These are phyloP conservation scores for Corylus heterophylla DNA, from an alignment of 306 rosid genomes.

Conservation along the genomic window DNA sequence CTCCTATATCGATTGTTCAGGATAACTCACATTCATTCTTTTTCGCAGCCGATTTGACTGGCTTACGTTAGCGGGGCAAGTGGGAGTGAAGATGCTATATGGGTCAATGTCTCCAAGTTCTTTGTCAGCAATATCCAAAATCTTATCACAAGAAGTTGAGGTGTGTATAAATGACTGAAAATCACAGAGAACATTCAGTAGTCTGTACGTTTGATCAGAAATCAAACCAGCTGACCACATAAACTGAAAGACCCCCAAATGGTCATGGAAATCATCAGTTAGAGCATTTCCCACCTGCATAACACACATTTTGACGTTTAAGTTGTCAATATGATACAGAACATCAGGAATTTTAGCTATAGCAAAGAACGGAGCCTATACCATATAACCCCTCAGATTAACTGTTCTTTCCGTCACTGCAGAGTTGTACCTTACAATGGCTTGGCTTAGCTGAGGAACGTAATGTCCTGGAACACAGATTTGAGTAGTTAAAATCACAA, in stretches of 20 bases:
- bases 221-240: slow-evolving; percentile 91
- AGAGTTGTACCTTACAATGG: slow-evolving; percentile 61
- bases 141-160: slow-evolving; percentile 52
- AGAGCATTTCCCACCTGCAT: slow-evolving; percentile 96
- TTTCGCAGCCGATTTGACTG: slow-evolving; percentile 50
- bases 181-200: slow-evolving; percentile 57
- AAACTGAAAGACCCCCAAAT: slow-evolving; percentile 71
- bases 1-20: not conserved
- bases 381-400: slow-evolving; percentile 89
- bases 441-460: slow-evolving; percentile 94
- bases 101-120: slow-evolving; percentile 78
- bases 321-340: slow-evolving; percentile 14
- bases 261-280: slow-evolving; percentile 76
- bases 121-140: slow-evolving; percentile 41
- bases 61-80: slow-evolving; percentile 52
- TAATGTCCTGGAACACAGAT: slow-evolving; percentile 72
- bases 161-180: slow-evolving; percentile 49
- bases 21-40: slow-evolving; percentile 63
- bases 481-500: slow-evolving; percentile 17
- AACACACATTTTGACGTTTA: slow-evolving; percentile 19
- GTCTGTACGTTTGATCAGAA: slow-evolving; percentile 80
- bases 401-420: slow-evolving; percentile 43
- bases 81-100: slow-evolving; percentile 75
- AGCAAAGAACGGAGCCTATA: slow-evolving; percentile 28
- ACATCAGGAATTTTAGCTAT: not conserved